phyloP scores from a whole-genome alignment of 352 stramenopile genomes.

The Pythium utonaiense region DNA sequence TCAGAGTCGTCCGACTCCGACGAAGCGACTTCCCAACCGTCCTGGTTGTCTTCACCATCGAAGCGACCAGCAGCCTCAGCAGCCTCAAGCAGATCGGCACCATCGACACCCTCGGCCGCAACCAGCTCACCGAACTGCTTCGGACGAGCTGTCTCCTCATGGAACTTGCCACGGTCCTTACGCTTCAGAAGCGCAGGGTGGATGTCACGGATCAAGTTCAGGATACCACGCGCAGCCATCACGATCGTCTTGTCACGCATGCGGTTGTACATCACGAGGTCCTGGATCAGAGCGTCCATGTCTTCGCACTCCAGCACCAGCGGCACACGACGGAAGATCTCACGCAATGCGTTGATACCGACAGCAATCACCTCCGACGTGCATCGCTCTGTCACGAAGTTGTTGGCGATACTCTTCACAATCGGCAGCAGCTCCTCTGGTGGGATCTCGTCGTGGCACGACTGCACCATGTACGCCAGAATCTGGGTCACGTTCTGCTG shows the following conservation, averaged over 20 bases:
- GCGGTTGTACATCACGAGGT: conserved; percentile 96
- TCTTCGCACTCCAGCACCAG: conserved; percentile 92
- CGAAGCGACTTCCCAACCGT: conserved; percentile 78
- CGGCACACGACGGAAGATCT: conserved; percentile 94
- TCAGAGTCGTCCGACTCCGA: conserved; percentile 61
- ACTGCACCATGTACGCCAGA: conserved; percentile 97
- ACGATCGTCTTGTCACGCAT: conserved; percentile 95
- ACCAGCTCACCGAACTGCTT: conserved; percentile 90
- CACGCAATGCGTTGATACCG: conserved; percentile 96
- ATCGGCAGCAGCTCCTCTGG: conserved; percentile 96
- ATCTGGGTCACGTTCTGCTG: conserved; percentile 92
- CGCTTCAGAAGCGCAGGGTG: conserved; percentile 94
- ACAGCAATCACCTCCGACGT: conserved; percentile 96
- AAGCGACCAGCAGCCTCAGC: conserved; percentile 69
- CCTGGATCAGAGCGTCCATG: conserved; percentile 86
- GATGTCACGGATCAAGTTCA: conserved; percentile 96
- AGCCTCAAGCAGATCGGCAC: conserved; percentile 92
- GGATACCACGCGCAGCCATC: conserved; percentile 93
- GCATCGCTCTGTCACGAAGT: conserved; percentile 97
- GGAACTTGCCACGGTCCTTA: conserved; percentile 95
- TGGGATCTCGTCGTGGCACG: conserved; percentile 96
- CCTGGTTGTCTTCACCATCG: conserved; percentile 76
- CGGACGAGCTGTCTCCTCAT: conserved; percentile 78
- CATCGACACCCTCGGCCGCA: conserved; percentile 92
- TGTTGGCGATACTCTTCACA: conserved; percentile 97